These are phyloP conservation scores for Lunularia cruciata DNA, from an alignment of 225 moss, liverwort and hornwort genomes.

Conservation along the genomic window DNA sequence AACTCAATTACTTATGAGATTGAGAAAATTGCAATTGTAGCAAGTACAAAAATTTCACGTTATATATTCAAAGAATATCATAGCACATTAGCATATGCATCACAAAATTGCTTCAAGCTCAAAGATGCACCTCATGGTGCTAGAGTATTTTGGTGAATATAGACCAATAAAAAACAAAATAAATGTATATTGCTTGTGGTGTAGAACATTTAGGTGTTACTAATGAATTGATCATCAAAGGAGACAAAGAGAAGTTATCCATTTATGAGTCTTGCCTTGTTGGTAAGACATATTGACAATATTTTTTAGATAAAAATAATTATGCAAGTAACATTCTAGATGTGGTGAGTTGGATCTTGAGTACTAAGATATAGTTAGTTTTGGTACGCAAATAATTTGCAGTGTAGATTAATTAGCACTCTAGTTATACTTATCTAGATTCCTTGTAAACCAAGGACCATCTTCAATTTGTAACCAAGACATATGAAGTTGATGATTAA, in stretches of 20 bases:
- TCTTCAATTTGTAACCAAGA: too few species aligned
- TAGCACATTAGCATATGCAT: neutral
- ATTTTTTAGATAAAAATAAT: neutral
- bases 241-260: neutral
- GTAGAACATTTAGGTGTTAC: neutral
- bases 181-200: neutral
- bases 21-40: too few species aligned
- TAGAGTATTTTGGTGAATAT: too few species aligned
- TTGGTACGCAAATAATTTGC: neutral
- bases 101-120: too few species aligned
- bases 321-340: neutral
- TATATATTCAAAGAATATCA: neutral
- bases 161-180: too few species aligned
- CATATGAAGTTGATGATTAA: too few species aligned
- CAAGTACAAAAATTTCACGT: neutral
- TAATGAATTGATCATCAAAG: neutral
- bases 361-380: neutral
- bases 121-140: too few species aligned
- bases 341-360: neutral
- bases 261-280: neutral
- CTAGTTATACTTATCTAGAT: too few species aligned
- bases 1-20: neutral
- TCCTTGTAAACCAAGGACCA: too few species aligned
- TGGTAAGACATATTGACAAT: neutral
- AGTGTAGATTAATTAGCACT: too few species aligned